Base-by-base conservation (phyloP, 2,329 filamentous ascomycete genomes). In the Monilinia vaccinii-corymbosi region DNA sequence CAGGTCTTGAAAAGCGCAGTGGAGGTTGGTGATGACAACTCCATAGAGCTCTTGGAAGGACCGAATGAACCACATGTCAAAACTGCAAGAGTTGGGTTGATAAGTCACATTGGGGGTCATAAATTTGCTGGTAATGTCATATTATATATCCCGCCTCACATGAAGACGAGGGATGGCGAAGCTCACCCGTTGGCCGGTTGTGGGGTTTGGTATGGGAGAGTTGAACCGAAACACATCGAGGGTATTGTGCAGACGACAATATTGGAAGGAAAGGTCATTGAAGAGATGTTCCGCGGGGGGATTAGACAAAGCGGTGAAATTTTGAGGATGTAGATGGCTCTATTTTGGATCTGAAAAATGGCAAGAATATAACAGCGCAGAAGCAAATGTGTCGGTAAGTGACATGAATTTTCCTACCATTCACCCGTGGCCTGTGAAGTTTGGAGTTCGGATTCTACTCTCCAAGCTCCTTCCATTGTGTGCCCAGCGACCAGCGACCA, bases 71-170 rank as follows among this genome's bases (percentile, higher is more conserved):
- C 50, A 4, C 13, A 36, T 60, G 16, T 28, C 18, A 68, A 61
- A 8, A 75, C 78, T 0, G 87, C 84, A 2, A 76, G 85, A 51
- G 81, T 92, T 0, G 89, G 83, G 0, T 69, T 87, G 58, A 88
- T 92, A 59, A 90, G 86, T 62, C 90, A 95, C 68, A 85, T 95
- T 57, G 89, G 89, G 1, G 90, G 90, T 0, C 90, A 95, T 73
- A 92, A 91, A 71, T 93, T 87, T 71, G 90, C 90, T 0, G 90
- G 90, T 1, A 95, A 95, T 71, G 82, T 93, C 40, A 91, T 94
- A 51, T 74, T 94, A 1, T 94, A 94, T 68, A 71, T 94, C 6
- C 89, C 90, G 5, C 86, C 85, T 0, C 69, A 69, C 0, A 61
- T 77, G 63, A 76, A 70, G 62, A 72, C 70, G 3, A 66, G 61